Conservation (phyloP, 2,329 filamentous ascomycete species). For the Neurospora crassa region DNA sequence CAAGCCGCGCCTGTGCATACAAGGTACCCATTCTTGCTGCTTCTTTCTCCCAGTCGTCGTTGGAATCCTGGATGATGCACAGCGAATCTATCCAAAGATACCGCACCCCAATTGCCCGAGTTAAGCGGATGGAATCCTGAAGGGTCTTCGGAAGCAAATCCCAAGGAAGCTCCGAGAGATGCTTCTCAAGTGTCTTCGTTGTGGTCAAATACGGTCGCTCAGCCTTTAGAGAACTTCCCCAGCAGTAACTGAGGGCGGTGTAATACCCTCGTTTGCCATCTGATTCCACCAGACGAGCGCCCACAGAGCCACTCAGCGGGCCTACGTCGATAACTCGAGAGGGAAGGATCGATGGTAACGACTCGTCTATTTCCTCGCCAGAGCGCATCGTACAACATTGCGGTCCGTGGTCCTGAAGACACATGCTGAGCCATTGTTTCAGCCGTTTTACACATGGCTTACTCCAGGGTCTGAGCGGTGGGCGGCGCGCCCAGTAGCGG, state of each 20-base stretch:
- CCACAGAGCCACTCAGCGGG: rapidly evolving
- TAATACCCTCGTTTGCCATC: neutral
- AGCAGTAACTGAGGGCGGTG: conserved; percentile 6
- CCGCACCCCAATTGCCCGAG: neutral
- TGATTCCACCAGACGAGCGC: neutral
- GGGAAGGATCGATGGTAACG: neutral
- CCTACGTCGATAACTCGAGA: conserved; percentile 3
- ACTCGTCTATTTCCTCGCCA: neutral
- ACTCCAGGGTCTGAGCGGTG: neutral
- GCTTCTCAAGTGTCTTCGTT: neutral
- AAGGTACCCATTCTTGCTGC: rapidly evolving
- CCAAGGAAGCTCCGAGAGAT: neutral
- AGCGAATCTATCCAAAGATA: conserved; percentile 9
- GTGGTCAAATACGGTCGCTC: neutral
- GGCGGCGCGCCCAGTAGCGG: neutral
- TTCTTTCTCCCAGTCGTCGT: neutral
- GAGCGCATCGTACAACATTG: neutral
- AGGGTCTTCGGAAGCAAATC: neutral
- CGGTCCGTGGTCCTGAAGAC: rapidly evolving
- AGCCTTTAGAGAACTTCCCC: neutral
- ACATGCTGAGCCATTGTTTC: neutral
- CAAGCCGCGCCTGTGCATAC: neutral
- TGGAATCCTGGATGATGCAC: conserved; percentile 5
- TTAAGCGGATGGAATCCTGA: conserved; percentile 1
- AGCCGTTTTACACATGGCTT: neutral